Evolutionary conservation across 345 rosid genomes (phyloP).

Genomic region (Eutrema heterophyllum): DNA sequence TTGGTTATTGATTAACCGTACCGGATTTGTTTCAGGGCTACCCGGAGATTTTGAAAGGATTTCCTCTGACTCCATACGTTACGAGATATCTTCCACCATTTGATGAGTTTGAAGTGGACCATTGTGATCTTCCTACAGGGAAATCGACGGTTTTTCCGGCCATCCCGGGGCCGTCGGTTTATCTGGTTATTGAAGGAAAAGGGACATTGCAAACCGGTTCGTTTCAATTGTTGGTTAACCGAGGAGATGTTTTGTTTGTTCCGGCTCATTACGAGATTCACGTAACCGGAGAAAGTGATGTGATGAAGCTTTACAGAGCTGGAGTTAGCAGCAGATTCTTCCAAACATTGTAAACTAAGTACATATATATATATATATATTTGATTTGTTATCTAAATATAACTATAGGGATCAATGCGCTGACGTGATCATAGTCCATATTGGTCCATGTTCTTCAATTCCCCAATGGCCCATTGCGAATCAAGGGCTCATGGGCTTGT

Average conservation of each 20-base stretch:
- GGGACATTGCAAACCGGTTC: slow-evolving; percentile 48
- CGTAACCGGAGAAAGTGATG: slow-evolving; percentile 44
- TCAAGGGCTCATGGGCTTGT: not conserved
- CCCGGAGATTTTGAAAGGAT: slow-evolving; percentile 80
- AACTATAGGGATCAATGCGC: not conserved
- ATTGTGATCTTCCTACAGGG: slow-evolving; percentile 58
- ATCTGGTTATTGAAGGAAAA: slow-evolving; percentile 51
- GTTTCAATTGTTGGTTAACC: slow-evolving; percentile 32
- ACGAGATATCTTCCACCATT: slow-evolving; percentile 89
- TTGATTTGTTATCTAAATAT: not conserved
- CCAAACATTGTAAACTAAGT: slow-evolving; percentile 28
- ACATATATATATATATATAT: not conserved
- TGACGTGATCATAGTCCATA: not conserved
- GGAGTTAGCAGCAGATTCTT: slow-evolving; percentile 74
- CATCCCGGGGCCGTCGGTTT: slow-evolving; percentile 73
- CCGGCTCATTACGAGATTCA: slow-evolving; percentile 55
- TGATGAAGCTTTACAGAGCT: slow-evolving; percentile 67
- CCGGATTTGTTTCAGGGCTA: slow-evolving; percentile 50
- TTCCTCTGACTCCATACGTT: slow-evolving; percentile 50
- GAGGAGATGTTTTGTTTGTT: slow-evolving; percentile 83
- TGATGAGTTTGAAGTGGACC: slow-evolving; percentile 86
- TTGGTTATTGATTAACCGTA: not conserved
- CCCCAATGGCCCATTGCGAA: not conserved
- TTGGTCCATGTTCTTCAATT: not conserved
- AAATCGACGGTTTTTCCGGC: slow-evolving; percentile 61